phyloP scores from a whole-genome alignment of 208 protist genomes.

The Angomonas deanei region DNA sequence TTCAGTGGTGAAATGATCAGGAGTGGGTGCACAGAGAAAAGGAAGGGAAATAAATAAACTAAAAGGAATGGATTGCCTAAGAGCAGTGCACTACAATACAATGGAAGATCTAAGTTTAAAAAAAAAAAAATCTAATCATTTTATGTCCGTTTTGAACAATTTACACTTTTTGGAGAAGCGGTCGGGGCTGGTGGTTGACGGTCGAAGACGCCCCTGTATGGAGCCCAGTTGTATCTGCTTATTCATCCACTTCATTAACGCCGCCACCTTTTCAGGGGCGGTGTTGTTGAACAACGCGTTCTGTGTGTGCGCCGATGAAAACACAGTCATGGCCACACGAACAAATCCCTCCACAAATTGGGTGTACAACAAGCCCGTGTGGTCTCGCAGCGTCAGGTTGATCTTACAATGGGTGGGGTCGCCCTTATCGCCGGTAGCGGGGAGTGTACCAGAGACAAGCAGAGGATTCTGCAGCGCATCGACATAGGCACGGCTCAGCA shows the following conservation, averaged over 20 bases:
- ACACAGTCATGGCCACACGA: slow-evolving; percentile 69
- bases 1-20: too few relatives aligned
- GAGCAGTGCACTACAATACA: too few relatives aligned
- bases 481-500: slow-evolving; percentile 44
- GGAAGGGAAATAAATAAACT: not conserved
- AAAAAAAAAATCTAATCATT: not conserved
- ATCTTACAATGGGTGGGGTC: slow-evolving; percentile 1
- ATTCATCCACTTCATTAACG: slow-evolving; percentile 75
- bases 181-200: not conserved
- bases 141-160: slow-evolving; percentile 6
- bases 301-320: slow-evolving; percentile 31
- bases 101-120: not conserved
- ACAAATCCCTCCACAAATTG: slow-evolving; percentile 68
- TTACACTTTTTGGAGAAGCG: not conserved
- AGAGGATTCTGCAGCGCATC: slow-evolving; percentile 45
- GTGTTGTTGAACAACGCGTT: slow-evolving; percentile 16
- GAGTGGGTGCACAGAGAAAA: not conserved
- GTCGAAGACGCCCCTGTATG: not conserved
- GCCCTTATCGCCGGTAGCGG: not conserved
- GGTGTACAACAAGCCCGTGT: slow-evolving; percentile 39
- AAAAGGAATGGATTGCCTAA: not conserved
- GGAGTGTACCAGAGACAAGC: slow-evolving; percentile 12
- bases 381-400: slow-evolving; percentile 8
- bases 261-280: slow-evolving; percentile 33
- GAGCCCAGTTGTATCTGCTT: slow-evolving; percentile 40